A percentile compares a stretch with the other conserved stretches of the same genome.
These are phyloP conservation scores for Starmerella sp. DNA, from an alignment of 805 yeast genomes.

Conservation along the genomic window DNA sequence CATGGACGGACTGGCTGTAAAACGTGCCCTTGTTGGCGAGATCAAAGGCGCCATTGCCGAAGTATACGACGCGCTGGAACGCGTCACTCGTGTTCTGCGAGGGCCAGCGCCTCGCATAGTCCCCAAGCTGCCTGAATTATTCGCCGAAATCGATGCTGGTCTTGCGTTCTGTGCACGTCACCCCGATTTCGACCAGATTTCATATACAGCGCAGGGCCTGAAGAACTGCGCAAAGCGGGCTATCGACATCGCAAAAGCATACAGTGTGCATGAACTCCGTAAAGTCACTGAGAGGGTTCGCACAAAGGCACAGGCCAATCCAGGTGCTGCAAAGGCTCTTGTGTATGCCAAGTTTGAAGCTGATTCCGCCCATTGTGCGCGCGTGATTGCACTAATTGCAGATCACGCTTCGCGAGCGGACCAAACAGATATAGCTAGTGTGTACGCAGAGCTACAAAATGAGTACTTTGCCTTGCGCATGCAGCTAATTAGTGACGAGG, in stretches of 20 bases:
- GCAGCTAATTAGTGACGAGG: conserved; percentile 4
- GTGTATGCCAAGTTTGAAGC: conserved; percentile 19
- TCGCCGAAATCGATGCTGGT: conserved; percentile 55
- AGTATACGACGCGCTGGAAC: conserved; percentile 56
- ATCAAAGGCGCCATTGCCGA: conserved; percentile 41
- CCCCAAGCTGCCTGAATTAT: conserved; percentile 37
- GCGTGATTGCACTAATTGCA: conserved; percentile 10
- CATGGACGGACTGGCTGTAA: conserved; percentile 37
- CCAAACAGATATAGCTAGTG: neutral
- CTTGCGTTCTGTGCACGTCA: conserved; percentile 47
- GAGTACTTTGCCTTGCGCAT: conserved; percentile 13
- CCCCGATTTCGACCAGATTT: conserved; percentile 56
- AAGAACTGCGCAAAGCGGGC: conserved; percentile 77
- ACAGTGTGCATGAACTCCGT: conserved; percentile 36
- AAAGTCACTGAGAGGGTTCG: conserved; percentile 5
- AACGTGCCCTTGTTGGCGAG: conserved; percentile 35
- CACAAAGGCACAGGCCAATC: conserved; percentile 1
- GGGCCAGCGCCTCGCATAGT: conserved; percentile 62
- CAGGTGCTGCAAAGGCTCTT: conserved; percentile 17
- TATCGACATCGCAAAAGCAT: conserved; percentile 60
- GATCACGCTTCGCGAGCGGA: conserved; percentile 1
- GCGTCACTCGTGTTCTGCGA: conserved; percentile 56
- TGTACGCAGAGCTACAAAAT: conserved; percentile 8
- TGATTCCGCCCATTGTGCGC: conserved; percentile 12
- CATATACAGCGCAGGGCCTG: conserved; percentile 56